Base-by-base conservation (phyloP, 1,139 yeast genomes). In the Geotrichum fermentans region DNA sequence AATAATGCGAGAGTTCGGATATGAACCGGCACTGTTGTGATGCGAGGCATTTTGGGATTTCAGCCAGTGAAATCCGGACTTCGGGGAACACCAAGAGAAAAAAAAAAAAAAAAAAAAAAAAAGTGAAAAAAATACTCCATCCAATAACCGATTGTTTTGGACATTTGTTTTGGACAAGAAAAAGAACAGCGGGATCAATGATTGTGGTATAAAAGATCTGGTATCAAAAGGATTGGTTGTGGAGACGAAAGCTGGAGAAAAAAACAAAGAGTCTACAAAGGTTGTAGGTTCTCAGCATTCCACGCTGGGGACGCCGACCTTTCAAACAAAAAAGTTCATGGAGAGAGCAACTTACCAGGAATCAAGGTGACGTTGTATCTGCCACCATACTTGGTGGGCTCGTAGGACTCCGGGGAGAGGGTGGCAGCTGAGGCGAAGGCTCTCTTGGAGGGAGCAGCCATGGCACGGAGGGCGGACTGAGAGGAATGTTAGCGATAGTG, bases 371-470 rank as follows among this genome's bases (percentile, higher is more conserved):
- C 95, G 52, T 90, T 84, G 77, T 79, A 90, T 69, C 83, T 83
- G 57, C 96, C 96, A 61, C 97, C 97, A 73, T 88, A 89, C 74
- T 88, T 86, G 77, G 86, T 86, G 64, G 96, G 95, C 63, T 83
- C 74, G 55, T 79, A 78, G 55, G 62, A 52, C 24, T 49, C 50
- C 14, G 54, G 54, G 41, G 55, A 51, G 41, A 58, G 53, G 49
- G 55, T 54, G 29, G 57, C 57, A 22, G 52, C 54, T 40, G 57
- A 51, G 35, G 54, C 52, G 41, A 57, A 45, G 34, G 55, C 47
- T 44, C 61, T 54, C 53, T 52, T 57, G 41, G 55, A 44, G 34
- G 54, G 52, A 43, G 56, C 47, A 36, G 53, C 52, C 43, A 54
- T n/a, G 24, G 55, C 34, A 32, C 53, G 55, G 20, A 53, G 48